Conservation (phyloP, 2,329 filamentous ascomycete genomes). For the Helicocarpus griseus region DNA sequence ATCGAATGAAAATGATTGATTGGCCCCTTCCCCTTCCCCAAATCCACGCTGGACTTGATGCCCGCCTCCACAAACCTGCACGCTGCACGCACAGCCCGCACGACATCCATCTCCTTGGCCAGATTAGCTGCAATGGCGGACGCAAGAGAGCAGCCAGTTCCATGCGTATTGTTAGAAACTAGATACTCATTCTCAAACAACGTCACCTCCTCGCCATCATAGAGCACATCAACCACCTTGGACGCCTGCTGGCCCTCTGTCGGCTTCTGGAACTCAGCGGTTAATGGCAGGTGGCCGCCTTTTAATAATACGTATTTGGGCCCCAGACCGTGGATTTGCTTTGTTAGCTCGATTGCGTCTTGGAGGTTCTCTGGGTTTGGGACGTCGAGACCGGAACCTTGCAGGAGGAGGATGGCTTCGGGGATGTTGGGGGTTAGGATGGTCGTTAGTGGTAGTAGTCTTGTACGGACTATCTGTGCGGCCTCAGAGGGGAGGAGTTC, state of each 20-base stretch:
- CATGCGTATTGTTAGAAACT: constrained; percentile 73
- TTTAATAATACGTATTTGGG: constrained; percentile 78
- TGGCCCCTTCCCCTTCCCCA: constrained; percentile 53
- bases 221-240: constrained; percentile 67
- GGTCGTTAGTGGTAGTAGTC: constrained; percentile 35
- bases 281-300: constrained; percentile 80
- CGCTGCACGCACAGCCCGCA: constrained; percentile 44
- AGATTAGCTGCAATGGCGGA: constrained; percentile 60
- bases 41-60: constrained; percentile 46
- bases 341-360: constrained; percentile 61
- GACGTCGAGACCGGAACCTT: constrained; percentile 26
- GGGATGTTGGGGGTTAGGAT: constrained; percentile 42
- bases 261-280: constrained; percentile 51
- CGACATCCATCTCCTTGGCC: constrained; percentile 39
- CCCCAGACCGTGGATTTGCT: constrained; percentile 56
- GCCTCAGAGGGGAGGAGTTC: constrained; percentile 37
- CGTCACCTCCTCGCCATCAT: constrained; percentile 49
- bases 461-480: constrained; percentile 29
- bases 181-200: constrained; percentile 63
- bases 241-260: constrained; percentile 49
- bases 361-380: constrained; percentile 47
- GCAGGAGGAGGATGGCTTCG: constrained; percentile 36
- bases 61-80: constrained; percentile 53
- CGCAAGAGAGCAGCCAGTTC: constrained; percentile 87
- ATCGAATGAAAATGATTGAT: constrained; percentile 60